Base-by-base conservation (phyloP, 1,284 basidiomycete species). In the Apiotrichum montevideense region DNA sequence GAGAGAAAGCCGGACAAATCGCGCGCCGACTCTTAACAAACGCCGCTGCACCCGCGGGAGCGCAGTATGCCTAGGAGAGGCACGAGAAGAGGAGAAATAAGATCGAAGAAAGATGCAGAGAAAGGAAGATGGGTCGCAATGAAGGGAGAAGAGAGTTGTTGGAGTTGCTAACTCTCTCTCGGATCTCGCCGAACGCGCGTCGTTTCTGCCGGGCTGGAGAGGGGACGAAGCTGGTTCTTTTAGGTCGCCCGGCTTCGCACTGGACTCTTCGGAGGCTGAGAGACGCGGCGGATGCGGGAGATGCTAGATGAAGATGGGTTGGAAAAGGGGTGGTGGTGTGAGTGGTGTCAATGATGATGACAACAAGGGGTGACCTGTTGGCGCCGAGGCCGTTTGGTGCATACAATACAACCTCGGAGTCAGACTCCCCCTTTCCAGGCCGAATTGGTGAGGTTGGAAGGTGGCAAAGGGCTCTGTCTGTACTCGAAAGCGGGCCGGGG, bases 101-200 rank as follows among this genome's bases (percentile, higher is more conserved):
- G 45, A 34, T 29, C 6, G 32, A 32, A 6, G 14, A 34, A 14
- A 11, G 45, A 13, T 13, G 37, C 41, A 42, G 34, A 32, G 10
- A 32, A 10, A 15, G 8, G 6, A 32, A 46, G 13, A 34, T 10
- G 3, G 3, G 45, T 14, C n/a, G 41, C 37, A 39, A 39, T 8
- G 37, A 39, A 44, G 43, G 9, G 43, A 6, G 43, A 9, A 3
- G 43, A 44, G 11, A 29, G 21, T 15, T 7, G 43, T 9, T 39
- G 43, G 21, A 15, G 15, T 44, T n/a, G 14, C 14, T 9, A 15
- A 15, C 43, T 44, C 43, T 15, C 6, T 21, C 21, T 15, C 45
- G 6, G 47, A 49, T 49, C 47, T 49, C 47, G 47, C 32, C 13
- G 34, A n/a, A 49, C 47, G 35, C 47, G 47, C 45, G 45, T 46